phyloP scores from a whole-genome alignment of 2,329 filamentous ascomycete genomes.

The Cladophialophora immunda region DNA sequence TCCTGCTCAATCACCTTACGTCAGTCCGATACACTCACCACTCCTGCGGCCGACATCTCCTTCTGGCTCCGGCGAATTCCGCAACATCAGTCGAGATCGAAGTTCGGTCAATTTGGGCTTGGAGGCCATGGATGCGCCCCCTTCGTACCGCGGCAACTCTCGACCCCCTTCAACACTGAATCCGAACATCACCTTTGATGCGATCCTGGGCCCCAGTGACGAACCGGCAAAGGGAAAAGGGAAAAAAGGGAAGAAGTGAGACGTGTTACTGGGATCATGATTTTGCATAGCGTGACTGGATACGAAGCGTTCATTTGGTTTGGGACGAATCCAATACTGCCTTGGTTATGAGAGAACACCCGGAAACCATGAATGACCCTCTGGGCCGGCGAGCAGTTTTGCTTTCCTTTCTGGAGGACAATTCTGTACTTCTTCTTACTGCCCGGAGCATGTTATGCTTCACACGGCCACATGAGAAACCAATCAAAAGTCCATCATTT shows the following conservation, averaged over 20 bases:
- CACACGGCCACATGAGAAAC: not conserved
- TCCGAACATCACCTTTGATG: constrained; percentile 59
- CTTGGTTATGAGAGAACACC: not conserved
- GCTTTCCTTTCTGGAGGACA: not conserved
- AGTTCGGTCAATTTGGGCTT: constrained; percentile 55
- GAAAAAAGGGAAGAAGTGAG: constrained; percentile 41
- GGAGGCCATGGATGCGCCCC: constrained; percentile 54
- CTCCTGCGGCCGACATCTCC: constrained; percentile 48
- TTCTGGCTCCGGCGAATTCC: constrained; percentile 44
- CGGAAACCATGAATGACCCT: not conserved
- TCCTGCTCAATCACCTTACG: constrained; percentile 40
- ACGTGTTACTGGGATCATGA: not conserved
- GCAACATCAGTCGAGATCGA: constrained; percentile 46
- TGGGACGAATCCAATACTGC: not conserved
- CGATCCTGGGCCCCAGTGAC: constrained; percentile 53
- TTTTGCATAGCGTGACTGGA: constrained; percentile 4
- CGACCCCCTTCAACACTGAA: constrained; percentile 53
- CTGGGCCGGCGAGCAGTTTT: not conserved
- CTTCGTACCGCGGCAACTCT: constrained; percentile 46
- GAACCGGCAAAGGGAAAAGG: constrained; percentile 47
- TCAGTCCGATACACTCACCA: constrained; percentile 43
- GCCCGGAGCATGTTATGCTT: not conserved
- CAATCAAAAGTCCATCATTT: not conserved
- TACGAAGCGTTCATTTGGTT: not conserved
- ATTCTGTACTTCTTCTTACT: not conserved